Evolutionary conservation across 441 rosid species (phyloP).

Genomic region (California macrophylla): DNA sequence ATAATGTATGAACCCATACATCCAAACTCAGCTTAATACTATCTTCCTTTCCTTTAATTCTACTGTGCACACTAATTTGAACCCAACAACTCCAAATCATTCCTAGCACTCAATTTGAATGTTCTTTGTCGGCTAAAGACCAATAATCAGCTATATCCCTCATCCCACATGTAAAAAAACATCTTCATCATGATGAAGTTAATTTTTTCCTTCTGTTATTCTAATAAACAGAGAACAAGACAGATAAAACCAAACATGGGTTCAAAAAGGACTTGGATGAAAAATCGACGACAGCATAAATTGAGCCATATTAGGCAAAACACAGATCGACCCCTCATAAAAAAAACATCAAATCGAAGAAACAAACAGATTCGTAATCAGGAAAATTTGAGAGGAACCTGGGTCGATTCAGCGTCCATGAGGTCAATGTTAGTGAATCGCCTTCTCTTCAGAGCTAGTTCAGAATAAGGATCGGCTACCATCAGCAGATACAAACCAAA

Average conservation of each 20-base stretch:
- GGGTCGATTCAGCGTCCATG: constrained; percentile 66
- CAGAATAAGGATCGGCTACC: constrained; percentile 39
- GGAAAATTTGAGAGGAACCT: constrained; percentile 26
- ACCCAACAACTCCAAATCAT: not conserved
- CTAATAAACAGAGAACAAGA: not conserved
- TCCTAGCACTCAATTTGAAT: not conserved
- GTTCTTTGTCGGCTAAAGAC: not conserved
- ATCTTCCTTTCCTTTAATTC: not conserved
- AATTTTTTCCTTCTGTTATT: not conserved
- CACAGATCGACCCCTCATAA: constrained; percentile 11
- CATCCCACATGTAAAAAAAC: not conserved
- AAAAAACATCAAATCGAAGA: not conserved
- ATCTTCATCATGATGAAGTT: not conserved
- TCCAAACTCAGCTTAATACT: not conserved
- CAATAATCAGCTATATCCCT: not conserved
- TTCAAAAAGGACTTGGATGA: not conserved
- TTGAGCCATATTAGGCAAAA: not conserved
- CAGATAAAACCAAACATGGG: not conserved
- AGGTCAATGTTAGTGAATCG: constrained; percentile 36
- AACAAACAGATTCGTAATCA: not conserved
- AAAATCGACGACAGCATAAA: constrained; percentile 10
- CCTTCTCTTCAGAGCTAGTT: constrained; percentile 46
- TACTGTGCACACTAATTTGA: not conserved
- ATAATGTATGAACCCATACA: not conserved
- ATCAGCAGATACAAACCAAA: constrained; percentile 25